Conservation (phyloP, 495 filamentous ascomycete species). For the Eremomyces bilateralis region DNA sequence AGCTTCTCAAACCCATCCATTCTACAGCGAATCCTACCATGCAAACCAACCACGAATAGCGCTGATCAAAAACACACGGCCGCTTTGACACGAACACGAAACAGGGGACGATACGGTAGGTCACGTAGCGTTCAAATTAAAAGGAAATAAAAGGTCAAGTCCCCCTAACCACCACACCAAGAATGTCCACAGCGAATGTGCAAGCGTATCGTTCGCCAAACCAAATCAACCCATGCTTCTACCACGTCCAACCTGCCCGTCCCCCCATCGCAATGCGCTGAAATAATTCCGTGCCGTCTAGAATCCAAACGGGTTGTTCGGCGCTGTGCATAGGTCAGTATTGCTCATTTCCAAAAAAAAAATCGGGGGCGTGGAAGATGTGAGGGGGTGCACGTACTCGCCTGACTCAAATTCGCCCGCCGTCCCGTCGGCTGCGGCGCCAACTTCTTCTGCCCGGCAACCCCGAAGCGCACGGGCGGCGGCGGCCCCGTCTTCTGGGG, state of each 20-base stretch:
- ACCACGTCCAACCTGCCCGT: neutral
- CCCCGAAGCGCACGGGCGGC: constrained; percentile 75
- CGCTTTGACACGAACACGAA: neutral
- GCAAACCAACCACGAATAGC: neutral
- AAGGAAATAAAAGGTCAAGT: neutral
- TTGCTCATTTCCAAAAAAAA: neutral
- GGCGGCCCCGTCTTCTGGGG: constrained; percentile 90
- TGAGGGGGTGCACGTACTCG: constrained; percentile 70
- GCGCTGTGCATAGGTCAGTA: constrained; percentile 30
- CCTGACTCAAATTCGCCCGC: constrained; percentile 74
- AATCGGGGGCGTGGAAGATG: too few species aligned
- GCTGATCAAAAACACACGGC: neutral
- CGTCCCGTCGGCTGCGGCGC: constrained; percentile 74
- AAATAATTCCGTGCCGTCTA: constrained; percentile 17
- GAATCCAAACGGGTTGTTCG: constrained; percentile 84
- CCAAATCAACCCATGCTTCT: too few species aligned
- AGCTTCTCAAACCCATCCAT: neutral
- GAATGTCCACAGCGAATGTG: neutral
- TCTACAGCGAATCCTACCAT: neutral
- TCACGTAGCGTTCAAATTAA: neutral
- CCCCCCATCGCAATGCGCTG: neutral
- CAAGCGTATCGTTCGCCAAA: neutral
- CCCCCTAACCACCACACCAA: neutral
- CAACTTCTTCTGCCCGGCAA: constrained; percentile 52
- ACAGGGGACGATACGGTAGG: neutral